A percentile compares a stretch with the other conserved stretches of the same genome.
Conservation (phyloP, 2,329 filamentous ascomycete genomes). For the Colletotrichum noveboracense region DNA sequence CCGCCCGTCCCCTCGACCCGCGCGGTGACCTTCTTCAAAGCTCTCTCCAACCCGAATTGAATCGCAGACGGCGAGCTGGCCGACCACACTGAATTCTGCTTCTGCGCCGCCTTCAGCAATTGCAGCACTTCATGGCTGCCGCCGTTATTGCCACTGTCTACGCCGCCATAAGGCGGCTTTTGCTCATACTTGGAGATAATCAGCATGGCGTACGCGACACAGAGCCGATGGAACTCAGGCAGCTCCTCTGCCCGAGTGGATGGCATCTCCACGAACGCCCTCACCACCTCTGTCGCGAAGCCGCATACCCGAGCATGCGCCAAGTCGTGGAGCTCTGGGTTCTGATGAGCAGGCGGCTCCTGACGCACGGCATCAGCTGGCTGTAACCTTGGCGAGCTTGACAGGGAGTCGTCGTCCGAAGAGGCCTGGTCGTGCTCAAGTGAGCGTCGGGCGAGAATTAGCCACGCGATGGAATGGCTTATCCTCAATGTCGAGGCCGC, state of each 20-base stretch:
- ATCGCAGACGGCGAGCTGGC: conserved; percentile 16
- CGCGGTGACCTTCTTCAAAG: conserved; percentile 12
- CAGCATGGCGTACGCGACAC: conserved; percentile 19
- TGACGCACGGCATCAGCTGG: background rate
- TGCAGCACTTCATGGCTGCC: conserved; percentile 7
- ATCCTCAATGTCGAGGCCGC: conserved; percentile 37
- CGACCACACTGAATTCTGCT: conserved; percentile 7
- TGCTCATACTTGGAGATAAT: conserved; percentile 18
- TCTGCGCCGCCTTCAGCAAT: conserved; percentile 8
- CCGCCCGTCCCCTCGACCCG: background rate
- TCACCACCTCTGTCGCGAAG: conserved; percentile 15
- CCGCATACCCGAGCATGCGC: conserved; percentile 5
- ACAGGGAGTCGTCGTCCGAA: conserved; percentile 15
- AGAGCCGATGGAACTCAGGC: conserved; percentile 17
- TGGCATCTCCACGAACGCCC: conserved; percentile 18
- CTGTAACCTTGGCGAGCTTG: conserved; percentile 4
- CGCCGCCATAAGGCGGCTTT: background rate
- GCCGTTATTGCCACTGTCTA: background rate
- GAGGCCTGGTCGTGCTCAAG: conserved; percentile 13
- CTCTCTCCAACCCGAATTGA: conserved; percentile 16
- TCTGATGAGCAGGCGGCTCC: background rate
- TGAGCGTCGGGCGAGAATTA: conserved; percentile 30
- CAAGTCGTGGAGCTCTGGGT: background rate
- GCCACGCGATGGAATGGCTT: conserved; percentile 37
- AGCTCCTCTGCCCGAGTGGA: conserved; percentile 13